Evolutionary conservation across 768 basidiomycete genomes (phyloP), one percentile per base, ranked within the genome.

Genomic region (Paxillus involutus): DNA sequence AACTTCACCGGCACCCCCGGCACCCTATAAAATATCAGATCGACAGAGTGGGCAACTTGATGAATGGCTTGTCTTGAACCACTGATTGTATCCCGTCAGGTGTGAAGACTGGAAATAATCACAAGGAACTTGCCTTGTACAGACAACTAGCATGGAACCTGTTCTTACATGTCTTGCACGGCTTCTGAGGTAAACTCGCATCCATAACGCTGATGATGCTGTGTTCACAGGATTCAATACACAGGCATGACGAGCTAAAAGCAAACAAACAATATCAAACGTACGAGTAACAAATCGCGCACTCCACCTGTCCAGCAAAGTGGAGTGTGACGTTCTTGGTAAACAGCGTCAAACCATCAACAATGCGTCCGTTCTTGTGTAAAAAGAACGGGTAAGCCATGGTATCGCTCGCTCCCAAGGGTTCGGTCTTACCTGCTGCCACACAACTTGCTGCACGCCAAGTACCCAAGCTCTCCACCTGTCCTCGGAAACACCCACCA

Each of bases 281-380:
- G 67, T 88, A 94, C 88, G 91, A 92, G 69, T 95, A 96, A 64
- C 94, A 96, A 55, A 99, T 98, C 1, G 96, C 92, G 70, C 97
- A 99, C 62, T 96, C 94, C 3, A 91, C 90, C 67, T 94, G 89
- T 6, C 96, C 96, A 59, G 96, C 92, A 64, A 98, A 99, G 68
- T 98, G 93, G 17, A 91, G 78, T 0, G 84, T 78, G 42, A 95
- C 94, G 65, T 98, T 98, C 72, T 89, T 92, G 73, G 94, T 95
- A 81, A 98, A 98, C 54, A 96, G 73, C 6, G 81, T 80, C 17
- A 98, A 69, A 0, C 91, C 94, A 65, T 98, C 97, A 10, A 91
- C 78, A 29, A 99, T 87, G 46, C 87, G 82, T 6, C 95, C 94
- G 61, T 94, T 94, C 94, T 97, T 66, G 26, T 29, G 8, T 33